Evolutionary conservation across 1,139 yeast species (phyloP), one percentile per base, ranked within the genome.

Genomic region (Geotrichum candidum): DNA sequence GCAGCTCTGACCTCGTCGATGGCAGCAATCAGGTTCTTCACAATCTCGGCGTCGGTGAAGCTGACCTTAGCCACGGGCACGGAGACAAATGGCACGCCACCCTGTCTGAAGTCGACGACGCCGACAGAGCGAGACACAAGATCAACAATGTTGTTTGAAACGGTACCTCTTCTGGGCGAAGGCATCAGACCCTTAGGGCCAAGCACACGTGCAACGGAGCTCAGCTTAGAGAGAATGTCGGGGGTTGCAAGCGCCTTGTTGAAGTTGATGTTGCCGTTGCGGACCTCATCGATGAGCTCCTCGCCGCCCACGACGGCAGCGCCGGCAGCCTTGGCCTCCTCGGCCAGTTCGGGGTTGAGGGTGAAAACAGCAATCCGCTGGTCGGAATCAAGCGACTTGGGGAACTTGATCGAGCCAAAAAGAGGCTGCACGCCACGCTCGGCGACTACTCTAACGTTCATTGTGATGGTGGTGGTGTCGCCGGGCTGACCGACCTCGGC

Each of bases 141-240:
- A 11, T 75, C 73, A 38, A 76, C 78, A 50, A 90, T 76, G 67
- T 90, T 84, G n/a, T 82, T 84, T 1, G 90, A 80, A 22, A 94
- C 95, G 1, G 97, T 92, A 18, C 96, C 96, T 72, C 86, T 88
- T 77, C 91, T 92, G 22, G 83, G 84, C 57, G 83, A 82, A 57
- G 99, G 99, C 90, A 92, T 87, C 66, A 94, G 81, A 35, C 96
- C 96, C 70, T 82, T 85, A 53, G 97, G 96, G 64, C 99, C 98
- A 67, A 95, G 80, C 18, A 82, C 79, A 71, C 91, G 83, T 35
- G 96, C 97, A 46, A 90, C 78, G 9, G 46, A 45, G 60, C 82
- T 79, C 68, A 94, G 79, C 53, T 82, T 80, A 33, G 82, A 76
- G 51, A 83, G 82, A 65, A 90, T 83, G 58, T 90, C 97, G 1